A percentile compares a stretch with the other conserved stretches of the same genome.
Conservation (phyloP, 768 basidiomycete species). For the Rhodosporidiobolus odoratus region DNA sequence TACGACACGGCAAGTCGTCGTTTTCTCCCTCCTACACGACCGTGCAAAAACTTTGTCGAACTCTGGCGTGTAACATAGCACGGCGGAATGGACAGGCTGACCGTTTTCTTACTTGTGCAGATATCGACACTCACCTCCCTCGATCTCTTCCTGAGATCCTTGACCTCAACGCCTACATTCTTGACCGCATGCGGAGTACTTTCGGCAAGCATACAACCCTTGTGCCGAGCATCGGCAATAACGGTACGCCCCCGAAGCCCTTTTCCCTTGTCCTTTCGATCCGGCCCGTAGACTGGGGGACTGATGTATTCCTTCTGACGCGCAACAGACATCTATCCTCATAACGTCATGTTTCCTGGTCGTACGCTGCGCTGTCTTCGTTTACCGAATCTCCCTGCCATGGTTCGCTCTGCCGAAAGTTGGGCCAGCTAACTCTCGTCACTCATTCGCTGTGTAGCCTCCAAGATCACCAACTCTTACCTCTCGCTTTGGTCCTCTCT, state of each 20-base stretch:
- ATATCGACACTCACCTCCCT: conserved; percentile 74
- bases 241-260: conserved; percentile 10
- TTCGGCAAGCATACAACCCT: conserved; percentile 68
- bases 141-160: conserved; percentile 76
- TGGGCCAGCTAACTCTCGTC: no score
- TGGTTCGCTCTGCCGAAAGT: not conserved
- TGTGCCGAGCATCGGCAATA: conserved; percentile 63
- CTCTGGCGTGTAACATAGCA: not conserved
- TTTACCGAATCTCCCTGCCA: not conserved
- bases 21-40: not conserved
- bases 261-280: not conserved
- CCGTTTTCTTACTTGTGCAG: conserved; percentile 51
- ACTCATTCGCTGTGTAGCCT: conserved; percentile 6
- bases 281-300: not conserved
- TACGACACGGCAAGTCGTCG: conserved; percentile 39
- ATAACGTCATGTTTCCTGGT: conserved; percentile 49
- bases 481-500: conserved; percentile 71
- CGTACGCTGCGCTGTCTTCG: conserved; percentile 10
- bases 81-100: not conserved
- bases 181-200: conserved; percentile 64
- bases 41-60: not conserved
- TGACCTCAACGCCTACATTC: conserved; percentile 62
- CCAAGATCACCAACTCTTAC: conserved; percentile 34
- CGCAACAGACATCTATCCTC: conserved; percentile 38
- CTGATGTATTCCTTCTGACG: not conserved